phyloP scores from a whole-genome alignment of 352 stramenopile species.

The Phytophthora sansomeana region DNA sequence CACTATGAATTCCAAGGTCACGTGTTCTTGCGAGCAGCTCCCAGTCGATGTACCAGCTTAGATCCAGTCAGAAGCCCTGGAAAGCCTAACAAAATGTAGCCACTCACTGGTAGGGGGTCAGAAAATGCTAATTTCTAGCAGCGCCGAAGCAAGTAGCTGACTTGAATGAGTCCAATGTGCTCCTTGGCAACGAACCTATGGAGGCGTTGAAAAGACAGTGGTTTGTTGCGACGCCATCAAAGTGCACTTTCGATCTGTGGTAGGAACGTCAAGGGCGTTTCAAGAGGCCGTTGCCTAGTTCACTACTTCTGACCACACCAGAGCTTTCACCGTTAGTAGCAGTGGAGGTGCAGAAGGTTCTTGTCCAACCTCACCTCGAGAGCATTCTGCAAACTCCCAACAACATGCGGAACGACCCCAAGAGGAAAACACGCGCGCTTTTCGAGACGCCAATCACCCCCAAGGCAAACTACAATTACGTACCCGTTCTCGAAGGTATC shows the following conservation, averaged over 20 bases:
- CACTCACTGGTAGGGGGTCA: no score
- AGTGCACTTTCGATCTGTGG: conserved; percentile 9
- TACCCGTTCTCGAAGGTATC: conserved; percentile 40
- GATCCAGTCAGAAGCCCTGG: no score
- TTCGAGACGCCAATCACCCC: conserved; percentile 15
- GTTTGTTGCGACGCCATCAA: conserved; percentile 2
- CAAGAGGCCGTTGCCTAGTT: conserved; percentile 13
- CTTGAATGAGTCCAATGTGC: no score
- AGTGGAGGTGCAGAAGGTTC: conserved; percentile 3
- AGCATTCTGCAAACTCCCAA: conserved; percentile 22
- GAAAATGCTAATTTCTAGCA: not conserved
- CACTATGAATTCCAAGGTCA: no score
- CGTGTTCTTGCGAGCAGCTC: no score
- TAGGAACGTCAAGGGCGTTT: conserved; percentile 19
- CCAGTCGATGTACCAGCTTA: no score
- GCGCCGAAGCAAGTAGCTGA: no score
- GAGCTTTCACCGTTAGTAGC: conserved; percentile 25
- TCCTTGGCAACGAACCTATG: not conserved
- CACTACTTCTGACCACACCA: conserved; percentile 34
- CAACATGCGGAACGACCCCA: conserved; percentile 31
- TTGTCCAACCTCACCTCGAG: conserved; percentile 5
- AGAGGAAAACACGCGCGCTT: conserved; percentile 17
- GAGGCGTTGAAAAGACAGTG: conserved; percentile 20
- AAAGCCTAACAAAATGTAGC: no score
- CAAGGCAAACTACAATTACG: conserved; percentile 28